Percentiles rank a stretch among this genome's conserved stretches.
phyloP scores from a whole-genome alignment of 148 eudicot species.

The Polygonum maritimum region DNA sequence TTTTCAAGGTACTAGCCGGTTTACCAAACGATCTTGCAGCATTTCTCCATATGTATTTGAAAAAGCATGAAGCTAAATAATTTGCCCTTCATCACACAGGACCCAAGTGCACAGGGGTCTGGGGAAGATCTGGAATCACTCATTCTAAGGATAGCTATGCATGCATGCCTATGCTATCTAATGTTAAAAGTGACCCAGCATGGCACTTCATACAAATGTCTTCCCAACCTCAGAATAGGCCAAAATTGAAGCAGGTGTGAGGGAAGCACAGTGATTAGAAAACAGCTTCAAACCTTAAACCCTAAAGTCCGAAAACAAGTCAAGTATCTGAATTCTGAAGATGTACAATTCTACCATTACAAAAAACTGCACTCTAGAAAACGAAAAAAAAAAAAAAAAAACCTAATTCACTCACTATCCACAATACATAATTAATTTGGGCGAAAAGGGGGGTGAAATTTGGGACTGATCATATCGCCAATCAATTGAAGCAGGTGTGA shows the following conservation, averaged over 20 bases:
- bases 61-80: neutral
- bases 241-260: no score
- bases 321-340: neutral
- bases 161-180: neutral
- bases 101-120: neutral
- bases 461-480: neutral
- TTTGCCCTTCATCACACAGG: neutral
- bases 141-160: neutral
- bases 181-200: neutral
- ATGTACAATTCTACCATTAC: neutral
- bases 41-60: neutral
- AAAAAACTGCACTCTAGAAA: neutral
- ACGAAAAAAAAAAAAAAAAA: neutral
- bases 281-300: neutral
- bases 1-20: neutral
- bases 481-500: neutral
- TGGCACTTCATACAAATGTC: neutral
- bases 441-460: neutral
- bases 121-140: neutral
- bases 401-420: neutral
- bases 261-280: no score
- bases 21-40: neutral
- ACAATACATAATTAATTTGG: neutral
- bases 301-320: neutral
- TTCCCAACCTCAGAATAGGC: neutral